phyloP scores from a whole-genome alignment of 768 basidiomycete species.

The Naganishia randhawae region DNA sequence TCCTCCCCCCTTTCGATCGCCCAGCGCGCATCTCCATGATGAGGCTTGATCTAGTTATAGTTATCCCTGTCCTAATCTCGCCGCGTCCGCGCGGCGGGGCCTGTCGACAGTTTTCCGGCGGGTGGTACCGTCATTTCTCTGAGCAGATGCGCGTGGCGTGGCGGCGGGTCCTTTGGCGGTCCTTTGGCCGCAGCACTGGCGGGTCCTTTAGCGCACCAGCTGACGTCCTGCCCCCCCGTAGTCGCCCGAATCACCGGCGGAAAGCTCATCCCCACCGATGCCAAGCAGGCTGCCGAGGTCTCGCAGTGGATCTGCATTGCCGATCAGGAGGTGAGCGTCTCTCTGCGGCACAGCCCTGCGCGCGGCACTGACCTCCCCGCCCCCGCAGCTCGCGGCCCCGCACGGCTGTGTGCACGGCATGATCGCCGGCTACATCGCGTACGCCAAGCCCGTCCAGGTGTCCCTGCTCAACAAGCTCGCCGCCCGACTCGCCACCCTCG shows the following conservation, averaged over 20 bases:
- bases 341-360: conserved; percentile 27
- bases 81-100: conserved; percentile 19
- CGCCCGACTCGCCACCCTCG: conserved; percentile 64
- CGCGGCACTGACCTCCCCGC: neutral
- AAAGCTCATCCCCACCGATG: conserved; percentile 66
- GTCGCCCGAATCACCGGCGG: conserved; percentile 75
- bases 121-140: conserved; percentile 52
- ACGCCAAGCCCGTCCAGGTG: conserved; percentile 63
- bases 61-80: conserved; percentile 69
- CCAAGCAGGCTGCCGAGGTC: conserved; percentile 68
- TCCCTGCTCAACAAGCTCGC: conserved; percentile 48
- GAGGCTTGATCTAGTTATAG: conserved; percentile 56
- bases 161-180: neutral
- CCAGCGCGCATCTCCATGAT: conserved; percentile 47
- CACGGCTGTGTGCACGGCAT: conserved; percentile 54
- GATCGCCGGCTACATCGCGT: conserved; percentile 57
- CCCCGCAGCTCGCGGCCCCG: conserved; percentile 49
- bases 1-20: conserved; percentile 3
- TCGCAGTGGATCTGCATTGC: conserved; percentile 80
- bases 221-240: conserved; percentile 46
- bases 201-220: neutral
- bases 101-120: conserved; percentile 58
- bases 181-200: neutral
- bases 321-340: conserved; percentile 60
- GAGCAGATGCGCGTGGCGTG: conserved; percentile 27